Conservation (phyloP, 2,329 filamentous ascomycete genomes). For the Chaetothyriales sp. region DNA sequence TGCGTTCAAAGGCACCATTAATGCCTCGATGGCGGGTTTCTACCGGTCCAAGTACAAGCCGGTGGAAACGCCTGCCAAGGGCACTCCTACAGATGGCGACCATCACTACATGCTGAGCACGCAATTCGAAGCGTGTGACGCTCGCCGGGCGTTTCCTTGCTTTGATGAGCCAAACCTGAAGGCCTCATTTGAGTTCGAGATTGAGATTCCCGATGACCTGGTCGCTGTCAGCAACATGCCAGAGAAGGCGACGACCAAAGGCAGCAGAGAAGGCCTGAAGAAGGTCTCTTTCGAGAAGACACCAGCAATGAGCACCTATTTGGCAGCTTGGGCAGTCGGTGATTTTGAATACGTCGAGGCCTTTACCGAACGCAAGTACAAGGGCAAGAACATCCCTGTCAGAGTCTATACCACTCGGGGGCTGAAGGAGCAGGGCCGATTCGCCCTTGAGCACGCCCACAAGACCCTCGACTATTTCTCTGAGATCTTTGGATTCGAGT, state of each 20-base stretch:
- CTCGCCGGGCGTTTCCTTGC: slow-evolving; percentile 86
- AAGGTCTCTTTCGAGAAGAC: slow-evolving; percentile 66
- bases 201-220: slow-evolving; percentile 79
- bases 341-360: slow-evolving; percentile 96
- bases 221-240: slow-evolving; percentile 93
- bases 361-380: slow-evolving; percentile 76
- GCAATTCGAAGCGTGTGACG: slow-evolving; percentile 94
- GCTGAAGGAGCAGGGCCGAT: slow-evolving; percentile 81
- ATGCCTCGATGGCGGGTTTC: slow-evolving; percentile 85
- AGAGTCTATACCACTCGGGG: slow-evolving; percentile 91
- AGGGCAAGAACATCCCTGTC: slow-evolving; percentile 79
- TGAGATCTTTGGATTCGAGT: slow-evolving; percentile 81
- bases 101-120: slow-evolving; percentile 67
- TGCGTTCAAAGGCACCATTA: slow-evolving; percentile 66
- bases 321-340: slow-evolving; percentile 85
- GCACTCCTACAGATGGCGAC: slow-evolving; percentile 58
- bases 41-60: slow-evolving; percentile 92
- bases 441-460: slow-evolving; percentile 78
- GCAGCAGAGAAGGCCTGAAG: slow-evolving; percentile 50
- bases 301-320: slow-evolving; percentile 78
- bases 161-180: slow-evolving; percentile 98
- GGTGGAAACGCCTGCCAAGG: slow-evolving; percentile 51
- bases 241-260: slow-evolving; percentile 54
- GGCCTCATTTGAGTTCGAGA: slow-evolving; percentile 83
- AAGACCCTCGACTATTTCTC: slow-evolving; percentile 95